Percentiles rank a stretch among this genome's conserved stretches.
Conservation (phyloP, 495 filamentous ascomycete genomes). For the Lichina pygmaea region DNA sequence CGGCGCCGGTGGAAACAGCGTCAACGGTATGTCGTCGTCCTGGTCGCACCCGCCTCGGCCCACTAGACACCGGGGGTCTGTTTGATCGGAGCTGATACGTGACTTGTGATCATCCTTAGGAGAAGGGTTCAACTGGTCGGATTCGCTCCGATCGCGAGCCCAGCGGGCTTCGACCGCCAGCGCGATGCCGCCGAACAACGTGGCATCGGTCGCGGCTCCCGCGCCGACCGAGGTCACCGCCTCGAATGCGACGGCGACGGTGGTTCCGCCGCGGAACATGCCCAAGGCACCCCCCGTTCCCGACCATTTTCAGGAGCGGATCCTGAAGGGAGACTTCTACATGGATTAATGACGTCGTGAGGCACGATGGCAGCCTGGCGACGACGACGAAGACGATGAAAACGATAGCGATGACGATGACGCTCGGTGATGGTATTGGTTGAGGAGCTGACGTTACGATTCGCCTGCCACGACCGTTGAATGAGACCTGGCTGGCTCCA, state of each 20-base stretch:
- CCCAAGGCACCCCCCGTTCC: conserved; percentile 29
- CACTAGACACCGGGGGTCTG: neutral
- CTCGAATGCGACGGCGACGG: conserved; percentile 22
- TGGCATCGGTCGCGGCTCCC: conserved; percentile 16
- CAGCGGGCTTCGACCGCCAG: conserved; percentile 44
- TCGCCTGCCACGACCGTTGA: too few relatives aligned
- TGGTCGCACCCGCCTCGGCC: neutral
- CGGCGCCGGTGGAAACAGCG: conserved; percentile 8
- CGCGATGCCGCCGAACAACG: neutral
- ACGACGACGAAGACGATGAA: too few relatives aligned
- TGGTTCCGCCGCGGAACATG: conserved; percentile 13
- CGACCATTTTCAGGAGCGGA: conserved; percentile 85
- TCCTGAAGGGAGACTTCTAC: conserved; percentile 88
- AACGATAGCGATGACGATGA: too few relatives aligned
- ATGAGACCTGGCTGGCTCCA: too few relatives aligned
- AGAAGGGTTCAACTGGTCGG: conserved; percentile 85
- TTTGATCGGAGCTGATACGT: neutral
- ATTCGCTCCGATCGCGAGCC: conserved; percentile 70
- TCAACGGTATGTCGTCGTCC: conserved; percentile 10
- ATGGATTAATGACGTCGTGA: conserved; percentile 40
- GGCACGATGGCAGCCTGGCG: too few relatives aligned
- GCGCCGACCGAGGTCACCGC: conserved; percentile 9
- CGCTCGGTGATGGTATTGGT: too few relatives aligned
- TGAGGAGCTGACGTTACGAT: too few relatives aligned
- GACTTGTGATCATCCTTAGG: conserved; percentile 20